These are phyloP conservation scores for Paramyrothecium roridum DNA, from an alignment of 2,329 filamentous ascomycete genomes.

Conservation along the genomic window DNA sequence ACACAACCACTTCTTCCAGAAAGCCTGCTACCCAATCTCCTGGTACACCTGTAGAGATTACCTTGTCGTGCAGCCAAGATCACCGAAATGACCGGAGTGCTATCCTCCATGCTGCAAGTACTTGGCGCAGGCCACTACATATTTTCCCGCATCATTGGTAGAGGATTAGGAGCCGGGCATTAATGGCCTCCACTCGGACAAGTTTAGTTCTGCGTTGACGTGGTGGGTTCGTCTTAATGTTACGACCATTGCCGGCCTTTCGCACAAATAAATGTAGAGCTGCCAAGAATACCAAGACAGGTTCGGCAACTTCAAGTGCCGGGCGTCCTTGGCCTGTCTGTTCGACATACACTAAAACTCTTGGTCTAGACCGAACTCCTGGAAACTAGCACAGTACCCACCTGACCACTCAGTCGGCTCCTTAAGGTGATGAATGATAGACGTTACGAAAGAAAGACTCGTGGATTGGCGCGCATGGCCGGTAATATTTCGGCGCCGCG, in stretches of 20 bases:
- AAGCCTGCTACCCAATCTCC: background rate
- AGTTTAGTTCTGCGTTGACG: background rate
- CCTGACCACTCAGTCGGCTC: too few species aligned
- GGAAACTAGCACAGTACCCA: too few species aligned
- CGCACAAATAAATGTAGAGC: background rate
- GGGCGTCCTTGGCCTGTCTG: background rate
- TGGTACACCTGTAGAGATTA: background rate
- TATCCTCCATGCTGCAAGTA: background rate
- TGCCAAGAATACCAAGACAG: background rate
- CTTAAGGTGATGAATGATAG: too few species aligned
- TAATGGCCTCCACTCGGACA: background rate
- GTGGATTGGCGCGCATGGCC: too few species aligned
- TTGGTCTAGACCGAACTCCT: too few species aligned
- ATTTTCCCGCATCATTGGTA: background rate
- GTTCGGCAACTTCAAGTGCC: background rate
- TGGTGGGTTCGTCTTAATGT: background rate
- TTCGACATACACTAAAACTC: too few species aligned
- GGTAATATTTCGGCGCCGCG: too few species aligned
- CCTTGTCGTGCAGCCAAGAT: background rate
- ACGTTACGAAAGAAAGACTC: too few species aligned
- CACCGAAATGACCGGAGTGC: background rate
- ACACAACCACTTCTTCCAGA: background rate
- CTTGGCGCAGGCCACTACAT: background rate
- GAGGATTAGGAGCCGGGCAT: background rate
- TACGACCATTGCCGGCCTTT: background rate